Conservation (phyloP, 441 rosid genomes). For the Rhodomyrtus psidioides region DNA sequence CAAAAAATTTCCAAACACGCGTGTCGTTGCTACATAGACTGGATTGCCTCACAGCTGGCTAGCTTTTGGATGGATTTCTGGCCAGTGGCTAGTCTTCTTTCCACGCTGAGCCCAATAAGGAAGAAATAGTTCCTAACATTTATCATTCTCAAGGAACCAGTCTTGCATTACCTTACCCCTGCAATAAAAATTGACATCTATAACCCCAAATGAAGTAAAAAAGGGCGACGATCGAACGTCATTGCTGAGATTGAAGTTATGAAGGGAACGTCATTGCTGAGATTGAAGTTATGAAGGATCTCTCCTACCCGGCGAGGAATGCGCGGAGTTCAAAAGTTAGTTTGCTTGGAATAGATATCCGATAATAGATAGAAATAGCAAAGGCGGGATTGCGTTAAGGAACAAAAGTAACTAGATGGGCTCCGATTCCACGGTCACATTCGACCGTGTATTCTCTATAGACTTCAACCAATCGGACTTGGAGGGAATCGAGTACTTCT, state of each 20-base stretch:
- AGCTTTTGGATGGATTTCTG: neutral
- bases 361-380: neutral
- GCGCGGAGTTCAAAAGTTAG: no score
- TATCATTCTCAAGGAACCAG: no score
- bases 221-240: neutral
- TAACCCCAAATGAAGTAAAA: neutral
- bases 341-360: neutral
- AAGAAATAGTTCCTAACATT: neutral
- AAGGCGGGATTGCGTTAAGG: neutral
- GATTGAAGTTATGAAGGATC: neutral
- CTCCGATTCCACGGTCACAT: no score
- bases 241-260: no score
- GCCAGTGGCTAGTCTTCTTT: neutral
- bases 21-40: no score
- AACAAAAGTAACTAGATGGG: no score
- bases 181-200: neutral
- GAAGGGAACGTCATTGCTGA: neutral
- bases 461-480: constrained; percentile 13
- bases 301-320: no score
- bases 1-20: no score
- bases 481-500: constrained; percentile 2
- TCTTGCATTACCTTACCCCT: neutral
- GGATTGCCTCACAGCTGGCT: no score
- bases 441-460: constrained; percentile 14
- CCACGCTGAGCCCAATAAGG: neutral